phyloP scores from a whole-genome alignment of 2,329 filamentous ascomycete genomes.

The Fusarium sp. region DNA sequence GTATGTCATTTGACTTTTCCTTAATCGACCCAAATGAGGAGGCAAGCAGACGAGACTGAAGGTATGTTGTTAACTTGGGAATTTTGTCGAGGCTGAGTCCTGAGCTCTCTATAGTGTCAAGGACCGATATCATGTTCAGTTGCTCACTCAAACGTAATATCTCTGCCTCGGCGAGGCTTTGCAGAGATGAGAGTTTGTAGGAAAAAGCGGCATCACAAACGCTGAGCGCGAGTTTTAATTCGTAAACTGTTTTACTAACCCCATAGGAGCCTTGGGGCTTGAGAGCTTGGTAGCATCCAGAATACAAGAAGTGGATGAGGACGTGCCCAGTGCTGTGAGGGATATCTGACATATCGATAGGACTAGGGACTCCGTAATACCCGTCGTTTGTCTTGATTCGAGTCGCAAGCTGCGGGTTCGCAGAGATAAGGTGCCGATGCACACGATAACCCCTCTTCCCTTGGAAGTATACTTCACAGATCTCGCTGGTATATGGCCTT shows the following conservation, averaged over 20 bases:
- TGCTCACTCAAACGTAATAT: background rate
- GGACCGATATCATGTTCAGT: background rate
- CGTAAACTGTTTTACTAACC: too few relatives aligned
- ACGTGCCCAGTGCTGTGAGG: slow-evolving; percentile 1
- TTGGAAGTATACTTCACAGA: background rate
- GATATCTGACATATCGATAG: background rate
- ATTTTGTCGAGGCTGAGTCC: background rate
- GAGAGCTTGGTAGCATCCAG: background rate
- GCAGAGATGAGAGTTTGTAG: background rate
- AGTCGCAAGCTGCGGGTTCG: too few relatives aligned
- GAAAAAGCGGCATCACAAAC: too few relatives aligned
- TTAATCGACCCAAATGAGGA: background rate
- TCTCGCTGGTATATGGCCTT: too few relatives aligned
- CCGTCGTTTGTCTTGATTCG: too few relatives aligned
- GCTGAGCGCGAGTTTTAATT: too few relatives aligned
- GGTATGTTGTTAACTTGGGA: background rate
- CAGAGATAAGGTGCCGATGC: background rate
- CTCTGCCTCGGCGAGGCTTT: background rate
- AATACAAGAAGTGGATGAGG: background rate
- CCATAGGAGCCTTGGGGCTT: too few relatives aligned
- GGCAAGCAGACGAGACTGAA: background rate
- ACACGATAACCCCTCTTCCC: too few relatives aligned
- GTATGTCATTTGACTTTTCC: background rate
- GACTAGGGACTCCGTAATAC: too few relatives aligned
- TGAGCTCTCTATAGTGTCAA: background rate